A percentile compares a stretch with the other conserved stretches of the same genome.
These are phyloP conservation scores for Colletotrichum sp. DNA, from an alignment of 2,329 filamentous ascomycete genomes.

Conservation along the genomic window DNA sequence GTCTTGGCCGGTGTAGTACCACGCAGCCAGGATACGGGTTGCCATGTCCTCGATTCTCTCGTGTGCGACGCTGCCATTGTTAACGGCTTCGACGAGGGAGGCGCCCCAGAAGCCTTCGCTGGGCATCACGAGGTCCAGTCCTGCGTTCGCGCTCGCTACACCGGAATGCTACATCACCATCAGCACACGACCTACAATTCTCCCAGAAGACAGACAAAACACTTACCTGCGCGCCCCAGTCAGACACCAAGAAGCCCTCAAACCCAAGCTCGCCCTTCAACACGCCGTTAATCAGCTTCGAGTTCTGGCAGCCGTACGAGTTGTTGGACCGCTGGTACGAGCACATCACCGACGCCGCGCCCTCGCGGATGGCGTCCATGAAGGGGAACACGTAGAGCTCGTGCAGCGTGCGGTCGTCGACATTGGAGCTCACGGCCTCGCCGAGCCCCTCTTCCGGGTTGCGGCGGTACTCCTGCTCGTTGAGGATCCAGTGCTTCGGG, in stretches of 20 bases:
- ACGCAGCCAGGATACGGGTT: constrained; percentile 66
- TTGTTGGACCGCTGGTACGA: constrained; percentile 77
- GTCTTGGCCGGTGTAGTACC: constrained; percentile 63
- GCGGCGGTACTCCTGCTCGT: constrained; percentile 71
- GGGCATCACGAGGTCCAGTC: constrained; percentile 84
- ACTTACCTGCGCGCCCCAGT: constrained; percentile 84
- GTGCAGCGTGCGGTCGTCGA: constrained; percentile 70
- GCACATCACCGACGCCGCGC: constrained; percentile 73
- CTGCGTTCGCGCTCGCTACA: constrained; percentile 63
- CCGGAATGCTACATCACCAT: not conserved
- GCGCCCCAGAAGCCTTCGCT: constrained; percentile 69
- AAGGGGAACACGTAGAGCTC: constrained; percentile 74
- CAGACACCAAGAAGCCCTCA: constrained; percentile 61
- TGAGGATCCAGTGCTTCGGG: constrained; percentile 66
- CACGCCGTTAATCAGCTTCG: constrained; percentile 62
- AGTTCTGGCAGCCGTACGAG: constrained; percentile 71
- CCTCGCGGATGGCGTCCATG: constrained; percentile 69
- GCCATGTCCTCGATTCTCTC: constrained; percentile 73
- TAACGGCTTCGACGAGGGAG: constrained; percentile 59
- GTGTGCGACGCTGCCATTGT: constrained; percentile 60
- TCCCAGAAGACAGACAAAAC: constrained; percentile 52
- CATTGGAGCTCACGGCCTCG: constrained; percentile 58
- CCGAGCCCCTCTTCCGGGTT: constrained; percentile 47
- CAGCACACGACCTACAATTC: not conserved
- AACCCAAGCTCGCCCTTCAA: constrained; percentile 79